Evolutionary conservation across 352 stramenopile species (phyloP), one percentile per base, ranked within the genome.

Genomic region (Phytophthora tentaculata): DNA sequence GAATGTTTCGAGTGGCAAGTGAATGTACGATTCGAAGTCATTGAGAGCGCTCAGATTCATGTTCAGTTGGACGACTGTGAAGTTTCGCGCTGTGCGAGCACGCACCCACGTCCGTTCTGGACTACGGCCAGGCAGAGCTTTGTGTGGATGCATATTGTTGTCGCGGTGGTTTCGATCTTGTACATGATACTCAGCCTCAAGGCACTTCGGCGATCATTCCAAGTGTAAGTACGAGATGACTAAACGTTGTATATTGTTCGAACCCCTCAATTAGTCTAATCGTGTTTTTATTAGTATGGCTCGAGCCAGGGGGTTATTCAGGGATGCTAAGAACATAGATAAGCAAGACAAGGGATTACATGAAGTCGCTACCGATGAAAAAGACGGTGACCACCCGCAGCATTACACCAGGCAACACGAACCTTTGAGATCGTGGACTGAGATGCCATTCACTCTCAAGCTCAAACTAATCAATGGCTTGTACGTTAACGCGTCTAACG

Each of bases 1-100:
- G 88, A 96, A 47, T 96, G 88, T 60, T 96, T 95, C 64, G 85
- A 91, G 57, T 96, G 88, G 88, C 67, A 78, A 32, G 72, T 96
- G 17, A 80, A 83, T 60, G 61, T 92, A 43, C 67, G 63, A 4
- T 75, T 95, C 23, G 52, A 75, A 29, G 77, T 81, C 32, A 64
- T 87, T 17, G 64, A 91, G 48, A 74, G 58, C 44, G 71, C 81
- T 51, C 79, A 83, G 44, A 68, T 92, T 32, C 71, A 74, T 22
- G 83, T 79, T 23, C 56, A 81, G 17, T 53, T 96, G 22, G 81
- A 89, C 37, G 83, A 92, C 45, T 89, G 80, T 32, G 69, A 84
- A 39, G 74, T 96, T 26, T 67, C 62, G 13, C 77, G 75, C 51
- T 96, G 86, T 63, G 49, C 58, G 14, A 81, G 58, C 44, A 64